Percentiles rank a stretch among this genome's conserved stretches.
phyloP scores from a whole-genome alignment of 106 monocot genomes.

The Xerophyta viscosa region DNA sequence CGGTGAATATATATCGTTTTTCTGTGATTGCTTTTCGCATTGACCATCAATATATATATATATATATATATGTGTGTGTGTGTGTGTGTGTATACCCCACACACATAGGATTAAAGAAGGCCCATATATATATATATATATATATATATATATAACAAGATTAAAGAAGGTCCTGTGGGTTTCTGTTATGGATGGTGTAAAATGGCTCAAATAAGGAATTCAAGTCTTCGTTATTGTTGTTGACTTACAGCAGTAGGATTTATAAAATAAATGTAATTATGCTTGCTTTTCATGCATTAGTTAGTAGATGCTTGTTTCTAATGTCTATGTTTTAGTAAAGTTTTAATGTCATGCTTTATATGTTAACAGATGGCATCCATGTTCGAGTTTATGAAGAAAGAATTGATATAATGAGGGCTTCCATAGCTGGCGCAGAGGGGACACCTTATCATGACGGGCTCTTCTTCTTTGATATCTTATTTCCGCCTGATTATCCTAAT shows the following conservation, averaged over 20 bases:
- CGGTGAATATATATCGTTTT: not conserved
- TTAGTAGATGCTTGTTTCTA: not conserved
- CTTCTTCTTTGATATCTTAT: conserved; percentile 79
- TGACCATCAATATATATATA: too few relatives aligned
- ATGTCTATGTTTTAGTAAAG: not conserved
- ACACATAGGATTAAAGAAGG: too few relatives aligned
- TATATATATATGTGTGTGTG: too few relatives aligned
- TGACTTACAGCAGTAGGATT: not conserved
- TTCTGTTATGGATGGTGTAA: too few relatives aligned
- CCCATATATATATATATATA: too few relatives aligned
- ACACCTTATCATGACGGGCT: conserved; percentile 79
- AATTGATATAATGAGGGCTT: conserved; percentile 75
- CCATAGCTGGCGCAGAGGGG: conserved; percentile 54
- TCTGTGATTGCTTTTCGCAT: too few relatives aligned
- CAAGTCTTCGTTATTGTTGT: too few relatives aligned
- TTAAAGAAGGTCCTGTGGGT: too few relatives aligned
- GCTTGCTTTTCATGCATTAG: not conserved
- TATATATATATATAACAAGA: too few relatives aligned
- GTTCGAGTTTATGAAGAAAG: conserved; percentile 78
- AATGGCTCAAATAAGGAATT: too few relatives aligned
- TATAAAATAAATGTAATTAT: too few relatives aligned
- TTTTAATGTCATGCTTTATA: conserved; percentile 1
- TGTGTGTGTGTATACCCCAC: too few relatives aligned
- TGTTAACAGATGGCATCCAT: conserved; percentile 59
- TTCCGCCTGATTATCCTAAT: conserved; percentile 71